Percentiles rank a stretch among this genome's conserved stretches.
Conservation (phyloP, 1,284 basidiomycete species). For the Leccinum pallidistipes region DNA sequence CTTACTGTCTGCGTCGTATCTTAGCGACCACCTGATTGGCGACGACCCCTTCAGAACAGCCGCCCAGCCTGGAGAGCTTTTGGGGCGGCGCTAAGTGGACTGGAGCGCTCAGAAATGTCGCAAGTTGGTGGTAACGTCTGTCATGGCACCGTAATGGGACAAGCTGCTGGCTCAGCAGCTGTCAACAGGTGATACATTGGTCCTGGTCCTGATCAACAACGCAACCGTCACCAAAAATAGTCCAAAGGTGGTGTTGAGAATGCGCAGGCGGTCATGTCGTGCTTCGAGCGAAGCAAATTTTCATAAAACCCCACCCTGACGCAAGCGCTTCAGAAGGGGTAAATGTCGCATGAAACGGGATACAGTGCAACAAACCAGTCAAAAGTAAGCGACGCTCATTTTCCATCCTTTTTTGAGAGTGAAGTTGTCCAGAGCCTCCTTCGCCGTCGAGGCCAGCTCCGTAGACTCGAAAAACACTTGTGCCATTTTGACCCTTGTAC, state of each 20-base stretch:
- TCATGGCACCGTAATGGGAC: neutral
- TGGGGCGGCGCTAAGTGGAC: neutral
- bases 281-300: neutral
- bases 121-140: neutral
- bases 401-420: slow-evolving; percentile 79
- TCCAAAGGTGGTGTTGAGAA: slow-evolving; percentile 5
- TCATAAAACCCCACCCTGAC: neutral
- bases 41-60: neutral
- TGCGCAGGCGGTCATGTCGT: neutral
- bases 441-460: slow-evolving; percentile 72
- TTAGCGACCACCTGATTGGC: neutral
- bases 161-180: neutral
- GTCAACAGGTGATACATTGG: neutral
- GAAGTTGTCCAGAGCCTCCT: slow-evolving; percentile 77
- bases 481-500: slow-evolving; percentile 68
- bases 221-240: neutral
- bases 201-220: neutral
- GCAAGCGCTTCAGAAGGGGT: slow-evolving; percentile 1
- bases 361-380: slow-evolving; percentile 31
- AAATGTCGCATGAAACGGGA: slow-evolving; percentile 1
- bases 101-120: neutral
- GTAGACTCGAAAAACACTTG: slow-evolving; percentile 74
- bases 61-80: neutral
- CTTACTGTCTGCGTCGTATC: neutral
- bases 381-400: slow-evolving; percentile 76